Conservation (phyloP, 192 early-diverging fungal genomes). For the Jimgerdemannia flammicorona region DNA sequence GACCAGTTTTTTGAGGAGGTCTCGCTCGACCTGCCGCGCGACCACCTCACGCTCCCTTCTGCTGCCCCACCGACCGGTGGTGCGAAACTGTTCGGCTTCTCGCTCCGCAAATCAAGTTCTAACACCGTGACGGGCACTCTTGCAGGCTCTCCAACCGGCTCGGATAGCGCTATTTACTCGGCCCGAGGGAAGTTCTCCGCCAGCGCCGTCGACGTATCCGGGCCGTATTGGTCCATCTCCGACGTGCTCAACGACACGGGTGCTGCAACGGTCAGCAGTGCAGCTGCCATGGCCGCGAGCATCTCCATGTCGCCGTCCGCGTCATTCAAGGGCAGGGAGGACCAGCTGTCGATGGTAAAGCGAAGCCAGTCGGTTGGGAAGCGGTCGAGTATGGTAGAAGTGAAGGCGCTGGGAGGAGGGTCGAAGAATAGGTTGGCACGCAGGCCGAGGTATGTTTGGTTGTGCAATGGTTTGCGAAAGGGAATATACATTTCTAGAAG, state of each 20-base stretch:
- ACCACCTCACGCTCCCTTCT: not conserved
- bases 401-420: not conserved
- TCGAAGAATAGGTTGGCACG: constrained; percentile 11
- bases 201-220: constrained; percentile 18
- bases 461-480: not conserved
- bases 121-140: not conserved
- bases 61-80: not conserved
- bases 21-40: constrained; percentile 33
- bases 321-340: not conserved
- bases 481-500: no score
- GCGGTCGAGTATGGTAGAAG: not conserved
- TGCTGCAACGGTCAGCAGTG: not conserved
- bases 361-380: not conserved
- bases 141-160: not conserved
- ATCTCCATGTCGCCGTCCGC: not conserved
- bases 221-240: constrained; percentile 33
- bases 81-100: constrained; percentile 24
- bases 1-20: constrained; percentile 41
- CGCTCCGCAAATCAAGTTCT: constrained; percentile 11
- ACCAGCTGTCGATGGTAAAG: not conserved
- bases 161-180: not conserved
- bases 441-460: constrained; percentile 21
- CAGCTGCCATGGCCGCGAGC: not conserved
- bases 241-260: constrained; percentile 12
- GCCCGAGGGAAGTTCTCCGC: not conserved